Conservation (phyloP, 331 rosid genomes). For the Erythrophleum ivorense region DNA sequence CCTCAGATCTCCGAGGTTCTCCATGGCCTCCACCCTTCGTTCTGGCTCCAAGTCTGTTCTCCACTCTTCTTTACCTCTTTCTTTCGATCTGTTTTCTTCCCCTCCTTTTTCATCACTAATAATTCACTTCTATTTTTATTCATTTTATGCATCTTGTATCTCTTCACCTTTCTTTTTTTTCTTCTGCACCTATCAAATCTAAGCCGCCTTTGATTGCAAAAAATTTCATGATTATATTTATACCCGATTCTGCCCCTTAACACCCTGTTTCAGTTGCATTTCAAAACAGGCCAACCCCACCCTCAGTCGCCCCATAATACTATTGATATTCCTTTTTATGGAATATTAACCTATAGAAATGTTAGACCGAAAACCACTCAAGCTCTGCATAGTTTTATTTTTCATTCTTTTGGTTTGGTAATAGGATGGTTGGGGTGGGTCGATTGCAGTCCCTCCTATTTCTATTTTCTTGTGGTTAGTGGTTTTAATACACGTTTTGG, state of each 20-base stretch:
- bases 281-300: background rate
- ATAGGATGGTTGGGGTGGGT: slow-evolving; percentile 41
- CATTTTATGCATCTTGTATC: background rate
- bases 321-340: background rate
- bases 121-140: background rate
- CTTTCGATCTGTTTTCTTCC: background rate
- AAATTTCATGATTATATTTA: background rate
- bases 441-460: slow-evolving; percentile 13
- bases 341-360: background rate
- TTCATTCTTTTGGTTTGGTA: slow-evolving; percentile 6
- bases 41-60: slow-evolving; percentile 63
- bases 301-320: background rate
- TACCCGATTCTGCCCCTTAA: background rate
- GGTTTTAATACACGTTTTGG: slow-evolving; percentile 1
- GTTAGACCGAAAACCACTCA: background rate
- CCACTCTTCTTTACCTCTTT: background rate
- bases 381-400: background rate
- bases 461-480: background rate
- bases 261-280: background rate
- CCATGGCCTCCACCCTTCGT: slow-evolving; percentile 88
- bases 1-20: slow-evolving; percentile 83
- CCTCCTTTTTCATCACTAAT: background rate
- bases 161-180: no score
- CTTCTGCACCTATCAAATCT: background rate
- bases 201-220: background rate